Evolutionary conservation across 257 asterid genomes (phyloP).

Genomic region (Anisodus acutangulus): DNA sequence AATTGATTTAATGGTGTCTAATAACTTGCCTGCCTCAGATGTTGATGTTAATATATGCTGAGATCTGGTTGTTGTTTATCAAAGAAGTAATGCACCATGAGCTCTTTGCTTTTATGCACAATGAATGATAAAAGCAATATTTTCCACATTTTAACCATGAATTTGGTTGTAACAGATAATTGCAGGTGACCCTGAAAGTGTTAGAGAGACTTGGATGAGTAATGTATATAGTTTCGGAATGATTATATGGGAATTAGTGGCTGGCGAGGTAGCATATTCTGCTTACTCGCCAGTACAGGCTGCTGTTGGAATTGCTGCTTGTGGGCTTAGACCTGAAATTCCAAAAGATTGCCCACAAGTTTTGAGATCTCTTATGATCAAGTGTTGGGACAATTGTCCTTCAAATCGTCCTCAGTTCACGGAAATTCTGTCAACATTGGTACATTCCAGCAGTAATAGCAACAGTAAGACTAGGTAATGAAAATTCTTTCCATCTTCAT

Average conservation of each 20-base stretch:
- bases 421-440: constrained; percentile 63
- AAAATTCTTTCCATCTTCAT: constrained; percentile 30
- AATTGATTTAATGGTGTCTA: not conserved
- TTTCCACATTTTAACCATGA: constrained; percentile 29
- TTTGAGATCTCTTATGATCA: constrained; percentile 69
- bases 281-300: constrained; percentile 98
- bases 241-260: constrained; percentile 90
- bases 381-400: constrained; percentile 90
- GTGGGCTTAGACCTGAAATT: constrained; percentile 95
- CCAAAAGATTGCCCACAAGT: constrained; percentile 84
- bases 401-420: constrained; percentile 88
- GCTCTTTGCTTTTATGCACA: not conserved
- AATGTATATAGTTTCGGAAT: constrained; percentile 92
- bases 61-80: not conserved
- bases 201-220: constrained; percentile 94
- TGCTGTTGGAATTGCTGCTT: constrained; percentile 98
- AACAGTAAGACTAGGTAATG: constrained; percentile 51
- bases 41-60: not conserved
- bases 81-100: not conserved
- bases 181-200: constrained; percentile 94
- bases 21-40: not conserved
- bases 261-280: constrained; percentile 90
- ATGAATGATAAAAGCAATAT: not conserved
- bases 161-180: constrained; percentile 61
- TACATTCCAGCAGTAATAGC: constrained; percentile 49